Evolutionary conservation across 2,329 filamentous ascomycete genomes (phyloP), one percentile per base, ranked within the genome.

Genomic region (Laburnicola sp.): DNA sequence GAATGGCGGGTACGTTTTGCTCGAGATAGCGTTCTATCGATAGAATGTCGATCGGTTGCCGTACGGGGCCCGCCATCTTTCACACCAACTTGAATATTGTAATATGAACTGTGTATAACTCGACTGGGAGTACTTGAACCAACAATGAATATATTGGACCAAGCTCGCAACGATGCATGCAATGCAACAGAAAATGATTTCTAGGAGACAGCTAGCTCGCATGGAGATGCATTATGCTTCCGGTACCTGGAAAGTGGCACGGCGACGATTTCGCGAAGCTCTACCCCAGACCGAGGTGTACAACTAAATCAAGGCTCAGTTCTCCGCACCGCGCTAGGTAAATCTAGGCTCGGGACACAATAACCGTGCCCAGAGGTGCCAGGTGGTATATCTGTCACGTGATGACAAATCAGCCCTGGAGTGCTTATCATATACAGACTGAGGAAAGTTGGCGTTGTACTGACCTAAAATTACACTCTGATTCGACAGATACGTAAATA

Each of bases 1-100:
- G 84, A 71, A 97, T 90, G 63, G 85, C 80, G 2, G 89, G 89
- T n/a, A 94, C 88, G 75, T 90, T 81, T 54, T 81, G 72, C 51
- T 81, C 76, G 58, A 97, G 81, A 74, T 91, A 97, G 50, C 77
- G 79, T 76, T 91, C 86, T 51, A 97, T 80, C n/a, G 87, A 83
- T 62, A 80, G 75, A 62, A 92, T 78, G 70, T 96, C 88, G 66
- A 97, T 94, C 31, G 89, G 89, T 70, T 97, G 92, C 68, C 93
- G 85, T 51, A 97, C 86, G 52, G 80, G 80, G 61, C 92, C 91
- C 41, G 92, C 91, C 92, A 96, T 85, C 2, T n/a, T 46, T 27
- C 2, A 16, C 16, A 5, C 10, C n/a, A n/a, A n/a, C n/a, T n/a
- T 30, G 11, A 36, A 36, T 43, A 34, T 23, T 43, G n/a, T n/a